A percentile compares a stretch with the other conserved stretches of the same genome.
Conservation (phyloP, 495 filamentous ascomycete species). For the Penicillium argentinense region DNA sequence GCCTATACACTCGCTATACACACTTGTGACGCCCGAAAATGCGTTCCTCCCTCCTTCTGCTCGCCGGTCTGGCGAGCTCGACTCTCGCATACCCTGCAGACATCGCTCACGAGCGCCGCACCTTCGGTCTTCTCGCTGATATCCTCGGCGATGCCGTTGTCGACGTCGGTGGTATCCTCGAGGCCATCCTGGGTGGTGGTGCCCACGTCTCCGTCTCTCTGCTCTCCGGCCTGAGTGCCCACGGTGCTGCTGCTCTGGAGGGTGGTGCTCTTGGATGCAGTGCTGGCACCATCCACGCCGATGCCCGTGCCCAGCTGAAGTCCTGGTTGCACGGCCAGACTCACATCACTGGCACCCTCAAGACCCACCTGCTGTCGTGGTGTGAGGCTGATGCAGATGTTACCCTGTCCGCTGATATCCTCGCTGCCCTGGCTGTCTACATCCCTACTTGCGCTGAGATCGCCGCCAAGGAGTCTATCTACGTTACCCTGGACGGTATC, state of each 20-base stretch:
- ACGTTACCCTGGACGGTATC: slow-evolving; percentile 44
- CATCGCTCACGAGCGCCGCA: slow-evolving; percentile 31
- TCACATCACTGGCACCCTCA: slow-evolving; percentile 27
- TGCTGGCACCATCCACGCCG: slow-evolving; percentile 28
- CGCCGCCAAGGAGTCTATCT: slow-evolving; percentile 40
- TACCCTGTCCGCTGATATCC: slow-evolving; percentile 18
- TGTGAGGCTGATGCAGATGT: slow-evolving; percentile 24
- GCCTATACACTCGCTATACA: slow-evolving; percentile 5
- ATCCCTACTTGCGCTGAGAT: slow-evolving; percentile 37
- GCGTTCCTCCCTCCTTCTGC: slow-evolving; percentile 39
- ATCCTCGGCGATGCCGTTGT: slow-evolving; percentile 17
- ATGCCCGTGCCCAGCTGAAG: slow-evolving; percentile 33
- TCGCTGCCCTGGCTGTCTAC: slow-evolving; percentile 36
- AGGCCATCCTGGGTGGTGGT: slow-evolving; percentile 24
- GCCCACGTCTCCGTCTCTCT: slow-evolving; percentile 18
- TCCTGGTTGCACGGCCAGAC: slow-evolving; percentile 33
- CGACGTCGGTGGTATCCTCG: slow-evolving; percentile 23
- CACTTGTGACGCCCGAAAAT: slow-evolving; percentile 30
- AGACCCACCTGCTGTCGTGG: slow-evolving; percentile 32
- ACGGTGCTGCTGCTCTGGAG: slow-evolving; percentile 41
- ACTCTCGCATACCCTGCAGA: slow-evolving; percentile 36
- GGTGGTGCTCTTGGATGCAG: slow-evolving; percentile 42
- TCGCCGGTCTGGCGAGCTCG: slow-evolving; percentile 41
- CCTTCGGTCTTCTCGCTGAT: slow-evolving; percentile 20
- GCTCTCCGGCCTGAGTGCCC: slow-evolving; percentile 34